Percentiles rank a stretch among this genome's conserved stretches.
These are phyloP conservation scores for Candida schatavii DNA, from an alignment of 805 yeast genomes.

Conservation along the genomic window DNA sequence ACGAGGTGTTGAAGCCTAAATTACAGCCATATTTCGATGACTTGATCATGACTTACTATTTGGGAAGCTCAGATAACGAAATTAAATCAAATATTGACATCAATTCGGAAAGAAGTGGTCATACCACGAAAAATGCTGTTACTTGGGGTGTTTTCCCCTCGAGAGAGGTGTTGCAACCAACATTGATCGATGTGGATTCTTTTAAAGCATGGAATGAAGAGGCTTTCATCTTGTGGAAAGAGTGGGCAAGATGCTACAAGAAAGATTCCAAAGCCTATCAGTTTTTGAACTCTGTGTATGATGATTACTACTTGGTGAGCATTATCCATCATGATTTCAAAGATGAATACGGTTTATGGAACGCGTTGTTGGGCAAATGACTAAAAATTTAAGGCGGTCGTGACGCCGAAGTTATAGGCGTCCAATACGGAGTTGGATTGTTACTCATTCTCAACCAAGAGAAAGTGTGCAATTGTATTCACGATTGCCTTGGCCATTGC, in stretches of 20 bases:
- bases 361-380: constrained; percentile 42
- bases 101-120: constrained; percentile 18
- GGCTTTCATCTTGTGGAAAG: constrained; percentile 85
- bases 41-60: constrained; percentile 67
- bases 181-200: constrained; percentile 88
- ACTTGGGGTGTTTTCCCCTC: constrained; percentile 98
- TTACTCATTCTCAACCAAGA: too few relatives aligned
- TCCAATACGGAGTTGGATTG: too few relatives aligned
- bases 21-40: constrained; percentile 36
- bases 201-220: constrained; percentile 97
- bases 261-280: constrained; percentile 52
- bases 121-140: constrained; percentile 66
- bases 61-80: constrained; percentile 58
- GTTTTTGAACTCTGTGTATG: constrained; percentile 59
- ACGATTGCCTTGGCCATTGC: too few relatives aligned
- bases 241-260: constrained; percentile 85
- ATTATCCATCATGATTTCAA: constrained; percentile 82
- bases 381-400: constrained; percentile 15
- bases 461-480: too few relatives aligned
- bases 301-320: constrained; percentile 73
- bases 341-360: constrained; percentile 76
- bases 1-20: constrained; percentile 47
- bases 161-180: constrained; percentile 85
- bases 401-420: too few relatives aligned
- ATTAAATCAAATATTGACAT: constrained; percentile 60